These are phyloP conservation scores for Podila clonocystis DNA, from an alignment of 192 early-diverging fungal species.

Conservation along the genomic window DNA sequence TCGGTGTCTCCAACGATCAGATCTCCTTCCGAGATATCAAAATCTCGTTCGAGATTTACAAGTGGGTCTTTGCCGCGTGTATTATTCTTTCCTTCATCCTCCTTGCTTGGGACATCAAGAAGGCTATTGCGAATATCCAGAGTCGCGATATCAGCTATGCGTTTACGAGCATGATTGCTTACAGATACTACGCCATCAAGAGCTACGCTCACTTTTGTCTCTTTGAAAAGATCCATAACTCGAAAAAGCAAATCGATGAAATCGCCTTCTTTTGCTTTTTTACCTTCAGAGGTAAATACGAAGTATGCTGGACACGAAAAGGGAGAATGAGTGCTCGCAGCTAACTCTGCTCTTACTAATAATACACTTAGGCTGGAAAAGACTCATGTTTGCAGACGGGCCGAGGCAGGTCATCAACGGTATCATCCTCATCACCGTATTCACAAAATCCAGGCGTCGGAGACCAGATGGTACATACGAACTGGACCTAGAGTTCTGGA, in stretches of 20 bases:
- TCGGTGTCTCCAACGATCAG: slow-evolving; percentile 13
- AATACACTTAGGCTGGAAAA: slow-evolving; percentile 76
- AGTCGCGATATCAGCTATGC: slow-evolving; percentile 81
- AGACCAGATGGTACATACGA: slow-evolving; percentile 5
- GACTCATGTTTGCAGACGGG: slow-evolving; percentile 83
- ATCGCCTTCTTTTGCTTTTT: slow-evolving; percentile 89
- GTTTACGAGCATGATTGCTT: slow-evolving; percentile 76
- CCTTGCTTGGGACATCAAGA: slow-evolving; percentile 73
- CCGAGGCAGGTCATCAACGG: slow-evolving; percentile 80
- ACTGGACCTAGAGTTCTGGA: slow-evolving; percentile 10
- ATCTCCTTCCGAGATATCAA: slow-evolving; percentile 41
- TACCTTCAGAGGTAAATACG: slow-evolving; percentile 71
- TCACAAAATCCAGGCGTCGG: neutral
- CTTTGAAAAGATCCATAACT: slow-evolving; percentile 75
- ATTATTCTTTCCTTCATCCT: slow-evolving; percentile 77
- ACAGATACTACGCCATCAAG: slow-evolving; percentile 74
- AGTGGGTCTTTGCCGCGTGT: slow-evolving; percentile 68
- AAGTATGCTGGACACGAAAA: neutral
- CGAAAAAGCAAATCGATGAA: slow-evolving; percentile 68
- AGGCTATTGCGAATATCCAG: slow-evolving; percentile 69
- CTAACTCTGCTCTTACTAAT: neutral
- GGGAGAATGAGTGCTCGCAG: neutral
- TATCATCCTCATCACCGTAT: slow-evolving; percentile 46
- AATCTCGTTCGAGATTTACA: slow-evolving; percentile 55
- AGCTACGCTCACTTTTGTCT: slow-evolving; percentile 86